Base-by-base conservation (phyloP, 768 basidiomycete genomes). In the Hericium alpestre region DNA sequence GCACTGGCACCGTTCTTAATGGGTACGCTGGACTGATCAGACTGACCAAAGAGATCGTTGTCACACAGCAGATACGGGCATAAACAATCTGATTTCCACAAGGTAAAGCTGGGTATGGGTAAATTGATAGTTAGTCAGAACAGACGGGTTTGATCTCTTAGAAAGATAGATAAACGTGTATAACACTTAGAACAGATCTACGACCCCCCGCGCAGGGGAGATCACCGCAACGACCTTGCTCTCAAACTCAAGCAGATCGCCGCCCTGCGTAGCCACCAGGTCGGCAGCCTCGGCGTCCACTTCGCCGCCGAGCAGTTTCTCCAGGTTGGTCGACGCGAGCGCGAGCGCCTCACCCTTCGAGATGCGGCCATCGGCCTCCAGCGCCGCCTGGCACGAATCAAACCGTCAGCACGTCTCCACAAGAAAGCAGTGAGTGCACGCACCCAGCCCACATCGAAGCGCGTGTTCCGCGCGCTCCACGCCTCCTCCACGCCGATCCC, bases 401-500 rank as follows among this genome's bases (percentile, higher is more conserved):
- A 55, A 32, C 8, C 25, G 38, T 49, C 23, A 47, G 47, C 15
- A 37, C 32, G 27, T 47, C 27, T 55, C 49, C 22, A 51, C 27
- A 59, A 52, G 48, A 57, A 16, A 41, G 55, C 40, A 52, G 61
- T 62, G 16, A 58, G 25, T n/a, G 53, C 18, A 72, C 81, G 63
- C 59, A 86, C 88, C 92, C 93, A 94, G 46, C 81, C 87, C 32
- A 82, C 70, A 61, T 95, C 91, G 61, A 92, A 88, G 15, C 86
- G 80, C 10, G 86, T 76, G 65, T 86, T 90, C 23, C 88, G 80
- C 7, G 87, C 84, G 25, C 78, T 75, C 86, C 85, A 91, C 41
- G 79, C 78, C 59, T 83, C 81, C 48, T 76, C 69, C 49, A 84
- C 74, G 16, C 86, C 87, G 50, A 91, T 65, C 8, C 81, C 88